Percentiles rank a stretch among this genome's conserved stretches.
Evolutionary conservation across 164 flowering plant genomes (phyloP).

Genomic region (Malania oleifera): DNA sequence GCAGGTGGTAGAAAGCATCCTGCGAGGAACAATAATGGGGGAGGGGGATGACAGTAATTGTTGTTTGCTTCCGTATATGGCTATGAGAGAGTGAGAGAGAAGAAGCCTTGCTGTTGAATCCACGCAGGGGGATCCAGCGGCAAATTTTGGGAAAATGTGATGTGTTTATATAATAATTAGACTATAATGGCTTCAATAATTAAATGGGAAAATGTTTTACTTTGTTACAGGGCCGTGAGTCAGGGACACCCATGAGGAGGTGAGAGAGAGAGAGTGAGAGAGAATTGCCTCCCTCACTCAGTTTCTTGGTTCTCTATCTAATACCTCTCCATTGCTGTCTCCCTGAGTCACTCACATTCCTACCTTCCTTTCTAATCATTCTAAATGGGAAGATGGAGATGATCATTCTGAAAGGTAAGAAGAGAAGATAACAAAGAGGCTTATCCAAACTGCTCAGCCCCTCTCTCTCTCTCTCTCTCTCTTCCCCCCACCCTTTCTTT

Average conservation of each 20-base stretch:
- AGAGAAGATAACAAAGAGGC: neutral
- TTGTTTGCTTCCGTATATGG: neutral
- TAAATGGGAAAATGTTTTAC: neutral
- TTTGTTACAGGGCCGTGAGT: neutral
- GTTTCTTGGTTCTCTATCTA: slow-evolving; percentile 5
- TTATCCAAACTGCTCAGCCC: slow-evolving; percentile 12
- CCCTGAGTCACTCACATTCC: slow-evolving; percentile 16
- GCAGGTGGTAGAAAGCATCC: slow-evolving; percentile 30
- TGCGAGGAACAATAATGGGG: slow-evolving; percentile 10
- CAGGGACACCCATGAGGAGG: slow-evolving; percentile 3
- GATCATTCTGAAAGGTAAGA: neutral
- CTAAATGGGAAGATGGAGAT: neutral
- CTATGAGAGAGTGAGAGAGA: neutral
- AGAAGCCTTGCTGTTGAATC: slow-evolving; percentile 10
- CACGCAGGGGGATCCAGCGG: slow-evolving; percentile 9
- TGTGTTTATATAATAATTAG: slow-evolving; percentile 22
- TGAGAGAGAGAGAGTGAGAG: slow-evolving; percentile 1
- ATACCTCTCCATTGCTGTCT: neutral
- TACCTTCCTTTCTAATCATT: slow-evolving; percentile 23
- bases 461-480: neutral
- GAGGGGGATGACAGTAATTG: neutral
- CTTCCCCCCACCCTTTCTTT: too few species aligned
- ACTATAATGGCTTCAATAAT: neutral
- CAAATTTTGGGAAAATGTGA: slow-evolving; percentile 19
- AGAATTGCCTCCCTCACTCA: neutral